A percentile compares a stretch with the other conserved stretches of the same genome.
Conservation (phyloP, 1,139 yeast species). For the Kurtzmaniella quercitrusa region DNA sequence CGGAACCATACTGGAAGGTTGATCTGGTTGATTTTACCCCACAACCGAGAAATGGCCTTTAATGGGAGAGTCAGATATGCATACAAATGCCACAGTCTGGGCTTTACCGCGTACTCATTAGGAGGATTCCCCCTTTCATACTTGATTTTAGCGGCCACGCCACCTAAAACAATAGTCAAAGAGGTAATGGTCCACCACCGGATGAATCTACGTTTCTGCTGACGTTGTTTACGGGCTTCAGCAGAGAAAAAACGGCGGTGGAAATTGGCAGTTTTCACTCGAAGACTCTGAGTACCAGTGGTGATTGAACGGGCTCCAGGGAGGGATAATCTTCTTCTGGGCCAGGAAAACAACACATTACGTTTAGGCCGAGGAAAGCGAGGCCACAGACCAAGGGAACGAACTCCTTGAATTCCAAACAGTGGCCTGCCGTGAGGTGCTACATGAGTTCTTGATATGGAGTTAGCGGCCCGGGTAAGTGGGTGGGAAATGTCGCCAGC, state of each 20-base stretch:
- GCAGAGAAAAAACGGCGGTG: slow-evolving; percentile 41
- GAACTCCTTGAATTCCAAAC: not conserved
- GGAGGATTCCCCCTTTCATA: slow-evolving; percentile 34
- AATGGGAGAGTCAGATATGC: slow-evolving; percentile 89
- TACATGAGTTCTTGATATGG: not conserved
- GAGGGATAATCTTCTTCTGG: slow-evolving; percentile 33
- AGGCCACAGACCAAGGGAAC: slow-evolving; percentile 38
- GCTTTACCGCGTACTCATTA: slow-evolving; percentile 49
- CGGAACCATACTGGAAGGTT: slow-evolving; percentile 87
- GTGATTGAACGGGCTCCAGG: slow-evolving; percentile 26
- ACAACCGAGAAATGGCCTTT: slow-evolving; percentile 82
- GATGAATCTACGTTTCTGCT: slow-evolving; percentile 47
- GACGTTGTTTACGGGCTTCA: slow-evolving; percentile 40
- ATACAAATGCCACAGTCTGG: slow-evolving; percentile 81
- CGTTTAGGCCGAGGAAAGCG: slow-evolving; percentile 63
- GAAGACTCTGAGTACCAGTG: slow-evolving; percentile 16
- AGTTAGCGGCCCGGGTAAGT: slow-evolving; percentile 34
- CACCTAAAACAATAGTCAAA: slow-evolving; percentile 59
- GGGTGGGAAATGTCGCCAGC: slow-evolving; percentile 34
- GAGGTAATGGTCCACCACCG: slow-evolving; percentile 72
- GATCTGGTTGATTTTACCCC: slow-evolving; percentile 89
- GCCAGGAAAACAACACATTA: slow-evolving; percentile 35
- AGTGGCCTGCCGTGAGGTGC: slow-evolving; percentile 2
- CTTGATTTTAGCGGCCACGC: slow-evolving; percentile 54
- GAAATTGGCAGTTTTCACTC: slow-evolving; percentile 31